These are phyloP conservation scores for Cinchona pubescens DNA, from an alignment of 257 asterid genomes.

Conservation along the genomic window DNA sequence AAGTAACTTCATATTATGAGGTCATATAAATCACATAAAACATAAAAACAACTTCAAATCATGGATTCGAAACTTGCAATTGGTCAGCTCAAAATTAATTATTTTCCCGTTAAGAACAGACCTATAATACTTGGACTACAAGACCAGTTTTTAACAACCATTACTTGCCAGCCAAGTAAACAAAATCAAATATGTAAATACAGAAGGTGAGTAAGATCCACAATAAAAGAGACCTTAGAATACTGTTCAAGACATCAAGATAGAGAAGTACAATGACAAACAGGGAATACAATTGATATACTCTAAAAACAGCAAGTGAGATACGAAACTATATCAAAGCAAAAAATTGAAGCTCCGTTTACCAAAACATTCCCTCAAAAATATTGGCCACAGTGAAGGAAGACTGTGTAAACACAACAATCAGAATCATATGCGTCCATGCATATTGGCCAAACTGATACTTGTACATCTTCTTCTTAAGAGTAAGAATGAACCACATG, in stretches of 20 bases:
- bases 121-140: not conserved
- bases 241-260: not conserved
- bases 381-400: constrained; percentile 80
- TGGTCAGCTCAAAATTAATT: not conserved
- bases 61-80: not conserved
- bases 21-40: not conserved
- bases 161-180: not conserved
- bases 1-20: not conserved
- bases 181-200: not conserved
- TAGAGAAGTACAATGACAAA: not conserved
- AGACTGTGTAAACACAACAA: constrained; percentile 71
- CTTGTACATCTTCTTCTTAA: constrained; percentile 87
- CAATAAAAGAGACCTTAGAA: not conserved
- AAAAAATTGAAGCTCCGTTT: constrained; percentile 16
- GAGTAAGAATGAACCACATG: constrained; percentile 85
- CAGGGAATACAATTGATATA: not conserved
- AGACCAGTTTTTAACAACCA: not conserved
- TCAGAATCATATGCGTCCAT: constrained; percentile 85
- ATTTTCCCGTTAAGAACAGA: not conserved
- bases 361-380: constrained; percentile 87
- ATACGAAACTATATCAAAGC: constrained; percentile 3
- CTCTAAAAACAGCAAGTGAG: not conserved
- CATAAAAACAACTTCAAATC: not conserved
- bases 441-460: constrained; percentile 91
- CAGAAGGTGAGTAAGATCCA: not conserved